phyloP scores from a whole-genome alignment of 768 basidiomycete species.

The Termitomyces sp. region DNA sequence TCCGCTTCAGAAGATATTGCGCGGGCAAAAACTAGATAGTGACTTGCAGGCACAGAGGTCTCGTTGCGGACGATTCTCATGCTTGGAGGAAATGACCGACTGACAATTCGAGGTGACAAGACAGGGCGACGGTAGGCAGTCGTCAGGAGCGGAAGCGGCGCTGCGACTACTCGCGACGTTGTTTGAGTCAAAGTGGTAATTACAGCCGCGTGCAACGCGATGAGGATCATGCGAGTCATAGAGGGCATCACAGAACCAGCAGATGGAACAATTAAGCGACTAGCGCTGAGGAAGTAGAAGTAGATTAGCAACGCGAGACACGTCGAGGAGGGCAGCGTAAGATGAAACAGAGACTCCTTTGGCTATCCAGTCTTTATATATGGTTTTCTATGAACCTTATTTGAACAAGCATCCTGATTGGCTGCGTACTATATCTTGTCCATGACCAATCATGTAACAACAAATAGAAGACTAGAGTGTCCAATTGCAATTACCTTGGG shows the following conservation, averaged over 20 bases:
- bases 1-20: not conserved
- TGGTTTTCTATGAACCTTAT: slow-evolving; percentile 12
- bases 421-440: slow-evolving; percentile 5
- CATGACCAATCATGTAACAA: not conserved
- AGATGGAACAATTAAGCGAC: slow-evolving; percentile 20
- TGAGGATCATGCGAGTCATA: slow-evolving; percentile 29
- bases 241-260: slow-evolving; percentile 21
- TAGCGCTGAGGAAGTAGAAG: slow-evolving; percentile 17
- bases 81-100: not conserved
- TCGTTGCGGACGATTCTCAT: slow-evolving; percentile 10
- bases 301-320: slow-evolving; percentile 1
- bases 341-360: not conserved
- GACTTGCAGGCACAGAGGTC: not conserved
- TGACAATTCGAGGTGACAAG: slow-evolving; percentile 11
- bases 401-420: slow-evolving; percentile 14
- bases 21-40: not conserved
- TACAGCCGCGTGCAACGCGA: slow-evolving; percentile 34
- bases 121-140: slow-evolving; percentile 15
- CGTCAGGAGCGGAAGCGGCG: slow-evolving; percentile 29
- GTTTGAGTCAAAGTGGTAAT: slow-evolving; percentile 27
- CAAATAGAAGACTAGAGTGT: too few species aligned
- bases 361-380: slow-evolving; percentile 15
- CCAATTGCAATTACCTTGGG: too few species aligned
- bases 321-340: slow-evolving; percentile 10
- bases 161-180: slow-evolving; percentile 22